Conservation (phyloP, 805 yeast genomes). For the Candida multigemmis region DNA sequence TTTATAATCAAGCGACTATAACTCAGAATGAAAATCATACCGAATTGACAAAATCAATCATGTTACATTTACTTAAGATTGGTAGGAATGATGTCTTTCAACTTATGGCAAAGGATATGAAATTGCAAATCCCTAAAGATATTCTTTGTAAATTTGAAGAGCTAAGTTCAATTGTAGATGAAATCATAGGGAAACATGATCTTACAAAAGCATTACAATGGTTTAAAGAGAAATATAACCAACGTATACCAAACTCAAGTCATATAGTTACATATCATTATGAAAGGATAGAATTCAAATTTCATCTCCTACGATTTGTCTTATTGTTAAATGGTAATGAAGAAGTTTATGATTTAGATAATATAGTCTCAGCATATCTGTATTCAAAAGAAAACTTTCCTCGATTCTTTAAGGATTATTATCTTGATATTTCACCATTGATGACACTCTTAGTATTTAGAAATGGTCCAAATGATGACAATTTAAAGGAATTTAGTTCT, state of each 20-base stretch:
- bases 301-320: constrained; percentile 29
- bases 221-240: constrained; percentile 17
- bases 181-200: constrained; percentile 22
- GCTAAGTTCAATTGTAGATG: constrained; percentile 24
- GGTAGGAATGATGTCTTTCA: constrained; percentile 29
- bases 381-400: constrained; percentile 30
- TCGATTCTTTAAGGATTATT: constrained; percentile 19
- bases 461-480: constrained; percentile 2
- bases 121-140: constrained; percentile 10
- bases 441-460: constrained; percentile 20
- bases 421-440: constrained; percentile 24
- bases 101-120: constrained; percentile 15
- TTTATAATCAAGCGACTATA: background rate
- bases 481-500: constrained; percentile 1
- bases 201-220: constrained; percentile 20
- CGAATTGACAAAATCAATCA: constrained; percentile 26
- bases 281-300: constrained; percentile 26
- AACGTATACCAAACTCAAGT: constrained; percentile 2
- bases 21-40: constrained; percentile 12
- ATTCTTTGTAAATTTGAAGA: constrained; percentile 16
- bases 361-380: constrained; percentile 22
- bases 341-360: constrained; percentile 9
- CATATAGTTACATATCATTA: background rate
- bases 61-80: constrained; percentile 27
- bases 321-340: constrained; percentile 16